These are phyloP conservation scores for Nakazawaea siamensis DNA, from an alignment of 805 yeast genomes.

Conservation along the genomic window DNA sequence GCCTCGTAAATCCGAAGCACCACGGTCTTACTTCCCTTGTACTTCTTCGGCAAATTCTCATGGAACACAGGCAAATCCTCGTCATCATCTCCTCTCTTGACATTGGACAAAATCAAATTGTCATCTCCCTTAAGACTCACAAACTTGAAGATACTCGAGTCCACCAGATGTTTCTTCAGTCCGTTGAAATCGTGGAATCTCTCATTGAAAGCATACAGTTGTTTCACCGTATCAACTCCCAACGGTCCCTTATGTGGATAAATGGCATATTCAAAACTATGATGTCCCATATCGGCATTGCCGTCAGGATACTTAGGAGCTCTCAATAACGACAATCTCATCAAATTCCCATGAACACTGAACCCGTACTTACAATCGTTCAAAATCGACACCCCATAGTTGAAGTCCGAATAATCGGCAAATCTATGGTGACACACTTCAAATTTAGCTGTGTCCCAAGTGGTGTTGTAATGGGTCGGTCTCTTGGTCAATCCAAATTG, in stretches of 20 bases:
- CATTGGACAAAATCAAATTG: conserved; percentile 60
- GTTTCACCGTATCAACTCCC: conserved; percentile 54
- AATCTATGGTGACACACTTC: conserved; percentile 94
- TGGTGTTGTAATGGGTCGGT: conserved; percentile 90
- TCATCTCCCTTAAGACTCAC: conserved; percentile 36
- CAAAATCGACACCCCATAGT: conserved; percentile 79
- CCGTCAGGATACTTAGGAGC: conserved; percentile 95
- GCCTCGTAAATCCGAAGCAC: conserved; percentile 79
- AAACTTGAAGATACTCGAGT: conserved; percentile 11
- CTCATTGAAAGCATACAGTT: conserved; percentile 78
- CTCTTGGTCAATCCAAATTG: conserved; percentile 88
- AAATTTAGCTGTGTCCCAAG: conserved; percentile 95
- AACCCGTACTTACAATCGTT: conserved; percentile 90
- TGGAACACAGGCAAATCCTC: conserved; percentile 38
- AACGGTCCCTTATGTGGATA: conserved; percentile 75
- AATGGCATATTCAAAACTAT: conserved; percentile 74
- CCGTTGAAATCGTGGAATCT: conserved; percentile 14
- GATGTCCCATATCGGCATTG: conserved; percentile 88
- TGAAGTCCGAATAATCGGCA: conserved; percentile 82
- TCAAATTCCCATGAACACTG: conserved; percentile 84
- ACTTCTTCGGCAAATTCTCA: conserved; percentile 31
- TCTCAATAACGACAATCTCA: conserved; percentile 80
- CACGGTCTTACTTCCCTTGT: conserved; percentile 39
- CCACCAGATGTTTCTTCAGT: conserved; percentile 1
- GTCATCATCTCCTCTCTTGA: conserved; percentile 89